phyloP scores from a whole-genome alignment of 306 rosid genomes.

The Carpinus viminea region DNA sequence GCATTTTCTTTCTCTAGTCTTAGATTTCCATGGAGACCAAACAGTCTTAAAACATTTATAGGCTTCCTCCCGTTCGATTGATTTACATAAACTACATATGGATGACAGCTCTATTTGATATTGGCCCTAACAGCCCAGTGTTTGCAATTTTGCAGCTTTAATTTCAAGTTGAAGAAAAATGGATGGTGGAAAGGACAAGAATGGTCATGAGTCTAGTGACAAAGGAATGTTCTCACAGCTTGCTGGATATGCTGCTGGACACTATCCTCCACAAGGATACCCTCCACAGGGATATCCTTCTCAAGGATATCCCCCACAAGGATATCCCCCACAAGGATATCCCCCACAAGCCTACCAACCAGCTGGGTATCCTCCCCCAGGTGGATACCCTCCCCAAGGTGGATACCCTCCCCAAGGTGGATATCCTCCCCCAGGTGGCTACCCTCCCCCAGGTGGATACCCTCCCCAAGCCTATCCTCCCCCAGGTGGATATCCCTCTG shows the following conservation, averaged over 20 bases:
- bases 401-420: constrained; percentile 29
- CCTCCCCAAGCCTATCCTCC: constrained; percentile 28
- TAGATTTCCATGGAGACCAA: not conserved
- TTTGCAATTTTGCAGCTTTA: not conserved
- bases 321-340: constrained; percentile 28
- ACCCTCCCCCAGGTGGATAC: constrained; percentile 32
- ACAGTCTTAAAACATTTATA: not conserved
- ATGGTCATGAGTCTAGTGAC: constrained; percentile 35
- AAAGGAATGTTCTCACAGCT: constrained; percentile 19
- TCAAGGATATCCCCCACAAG: constrained; percentile 25
- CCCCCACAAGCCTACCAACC: constrained; percentile 30
- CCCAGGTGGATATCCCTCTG: constrained; percentile 34
- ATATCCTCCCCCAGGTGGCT: constrained; percentile 33
- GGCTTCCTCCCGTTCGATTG: not conserved
- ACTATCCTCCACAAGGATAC: constrained; percentile 42
- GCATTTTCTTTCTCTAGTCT: not conserved
- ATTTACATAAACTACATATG: not conserved
- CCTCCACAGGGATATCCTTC: constrained; percentile 35
- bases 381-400: constrained; percentile 26
- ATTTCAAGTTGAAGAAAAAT: constrained; percentile 34
- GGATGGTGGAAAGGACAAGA: constrained; percentile 27
- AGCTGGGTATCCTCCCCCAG: constrained; percentile 30
- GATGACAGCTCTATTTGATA: not conserved
- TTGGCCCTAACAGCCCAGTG: not conserved
- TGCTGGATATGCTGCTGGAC: constrained; percentile 35